Percentiles rank a stretch among this genome's conserved stretches.
Conservation (phyloP, 108 stramenopile species). For the Schizochytrium sp. region DNA sequence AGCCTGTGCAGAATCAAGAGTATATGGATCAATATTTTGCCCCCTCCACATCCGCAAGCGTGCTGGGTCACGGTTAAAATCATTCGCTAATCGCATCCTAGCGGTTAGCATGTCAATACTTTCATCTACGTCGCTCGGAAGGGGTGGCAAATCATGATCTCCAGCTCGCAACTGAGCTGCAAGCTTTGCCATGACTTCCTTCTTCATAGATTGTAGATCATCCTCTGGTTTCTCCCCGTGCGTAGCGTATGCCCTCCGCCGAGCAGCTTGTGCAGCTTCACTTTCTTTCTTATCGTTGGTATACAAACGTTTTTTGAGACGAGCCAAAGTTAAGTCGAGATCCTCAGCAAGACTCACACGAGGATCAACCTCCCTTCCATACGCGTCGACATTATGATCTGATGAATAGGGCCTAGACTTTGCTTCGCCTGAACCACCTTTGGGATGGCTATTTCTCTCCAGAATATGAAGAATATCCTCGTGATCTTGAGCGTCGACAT, state of each 20-base stretch:
- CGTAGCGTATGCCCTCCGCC: neutral
- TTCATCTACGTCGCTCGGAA: constrained; percentile 17
- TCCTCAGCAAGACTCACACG: neutral
- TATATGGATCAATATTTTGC: neutral
- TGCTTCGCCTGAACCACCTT: no score
- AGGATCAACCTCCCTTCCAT: neutral
- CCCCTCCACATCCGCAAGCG: neutral
- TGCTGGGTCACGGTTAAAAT: constrained; percentile 18
- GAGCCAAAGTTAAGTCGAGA: neutral
- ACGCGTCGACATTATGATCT: neutral
- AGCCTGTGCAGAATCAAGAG: neutral
- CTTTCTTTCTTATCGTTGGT: neutral
- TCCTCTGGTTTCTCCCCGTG: neutral
- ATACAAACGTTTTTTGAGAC: constrained; percentile 5
- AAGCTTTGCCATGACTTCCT: constrained; percentile 38
- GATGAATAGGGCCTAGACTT: neutral
- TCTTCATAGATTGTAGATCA: constrained; percentile 36
- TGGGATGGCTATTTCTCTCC: neutral
- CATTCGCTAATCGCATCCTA: constrained; percentile 20
- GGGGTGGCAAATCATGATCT: neutral
- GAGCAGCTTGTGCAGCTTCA: neutral
- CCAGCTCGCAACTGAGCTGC: neutral
- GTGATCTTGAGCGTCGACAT: neutral
- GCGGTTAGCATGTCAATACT: constrained; percentile 32
- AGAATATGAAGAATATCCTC: neutral